These are phyloP conservation scores for Phytophthora tentaculata DNA, from an alignment of 352 stramenopile genomes.

Conservation along the genomic window DNA sequence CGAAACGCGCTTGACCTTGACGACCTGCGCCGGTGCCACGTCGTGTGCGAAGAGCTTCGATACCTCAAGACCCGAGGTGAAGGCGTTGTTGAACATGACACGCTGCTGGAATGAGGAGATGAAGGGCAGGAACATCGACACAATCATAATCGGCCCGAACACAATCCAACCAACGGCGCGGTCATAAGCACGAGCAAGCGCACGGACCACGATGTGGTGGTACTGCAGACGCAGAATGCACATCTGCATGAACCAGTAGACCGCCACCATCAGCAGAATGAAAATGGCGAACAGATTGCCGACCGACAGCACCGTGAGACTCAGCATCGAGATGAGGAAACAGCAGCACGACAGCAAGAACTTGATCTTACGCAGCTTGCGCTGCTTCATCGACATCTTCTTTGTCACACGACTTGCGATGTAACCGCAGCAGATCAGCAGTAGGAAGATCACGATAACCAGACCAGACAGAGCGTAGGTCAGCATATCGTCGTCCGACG, in stretches of 20 bases:
- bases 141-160: constrained; percentile 89
- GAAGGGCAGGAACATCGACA: constrained; percentile 91
- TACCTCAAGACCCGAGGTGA: constrained; percentile 87
- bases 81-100: constrained; percentile 92
- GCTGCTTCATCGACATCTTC: constrained; percentile 92
- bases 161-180: constrained; percentile 88
- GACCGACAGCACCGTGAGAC: constrained; percentile 74
- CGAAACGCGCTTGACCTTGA: constrained; percentile 88
- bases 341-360: constrained; percentile 80
- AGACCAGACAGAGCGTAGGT: constrained; percentile 70
- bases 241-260: constrained; percentile 91
- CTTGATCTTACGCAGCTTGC: constrained; percentile 90
- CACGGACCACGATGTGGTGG: constrained; percentile 85
- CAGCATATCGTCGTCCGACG: constrained; percentile 51
- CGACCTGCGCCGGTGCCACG: constrained; percentile 74
- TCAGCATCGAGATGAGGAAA: constrained; percentile 68
- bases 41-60: constrained; percentile 91
- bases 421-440: constrained; percentile 86
- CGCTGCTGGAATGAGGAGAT: constrained; percentile 89
- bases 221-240: constrained; percentile 81
- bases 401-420: constrained; percentile 87
- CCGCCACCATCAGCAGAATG: constrained; percentile 69
- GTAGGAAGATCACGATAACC: constrained; percentile 72
- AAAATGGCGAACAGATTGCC: constrained; percentile 78
- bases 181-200: constrained; percentile 76